Percentiles rank a stretch among this genome's conserved stretches.
phyloP scores from a whole-genome alignment of 2,329 filamentous ascomycete species.

The Eutypa lata region DNA sequence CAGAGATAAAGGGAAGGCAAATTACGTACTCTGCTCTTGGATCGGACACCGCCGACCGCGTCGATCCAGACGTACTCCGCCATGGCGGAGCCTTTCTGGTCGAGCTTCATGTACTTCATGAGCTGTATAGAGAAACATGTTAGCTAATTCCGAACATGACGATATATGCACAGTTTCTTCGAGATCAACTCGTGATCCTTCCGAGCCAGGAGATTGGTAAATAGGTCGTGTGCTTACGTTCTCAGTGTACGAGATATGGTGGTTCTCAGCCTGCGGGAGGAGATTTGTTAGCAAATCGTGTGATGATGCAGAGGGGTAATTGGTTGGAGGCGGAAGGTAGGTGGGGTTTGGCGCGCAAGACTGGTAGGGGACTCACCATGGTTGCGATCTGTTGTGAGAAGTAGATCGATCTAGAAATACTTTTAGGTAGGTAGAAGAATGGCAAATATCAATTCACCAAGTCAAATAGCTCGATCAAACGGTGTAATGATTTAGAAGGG shows the following conservation, averaged over 20 bases:
- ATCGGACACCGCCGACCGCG: slow-evolving; percentile 75
- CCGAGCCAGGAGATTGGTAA: not conserved
- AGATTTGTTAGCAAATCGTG: slow-evolving; percentile 32
- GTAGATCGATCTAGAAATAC: slow-evolving; percentile 5
- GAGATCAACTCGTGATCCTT: not conserved
- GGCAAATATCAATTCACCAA: slow-evolving; percentile 3
- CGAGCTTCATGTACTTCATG: slow-evolving; percentile 85
- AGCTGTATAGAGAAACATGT: slow-evolving; percentile 54
- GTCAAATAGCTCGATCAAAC: slow-evolving; percentile 5
- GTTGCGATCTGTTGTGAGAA: slow-evolving; percentile 20
- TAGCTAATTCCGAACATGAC: slow-evolving; percentile 9
- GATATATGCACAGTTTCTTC: not conserved
- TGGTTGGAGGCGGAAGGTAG: slow-evolving; percentile 16
- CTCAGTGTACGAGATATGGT: slow-evolving; percentile 30
- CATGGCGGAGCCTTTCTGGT: slow-evolving; percentile 84
- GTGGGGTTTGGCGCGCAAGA: slow-evolving; percentile 20
- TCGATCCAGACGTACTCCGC: slow-evolving; percentile 99
- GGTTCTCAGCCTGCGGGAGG: slow-evolving; percentile 35
- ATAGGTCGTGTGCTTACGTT: slow-evolving; percentile 26
- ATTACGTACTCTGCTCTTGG: slow-evolving; percentile 87
- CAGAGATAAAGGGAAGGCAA: slow-evolving; percentile 17
- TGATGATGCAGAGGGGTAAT: slow-evolving; percentile 29
- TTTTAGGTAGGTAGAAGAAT: not conserved
- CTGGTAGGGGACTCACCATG: slow-evolving; percentile 24
- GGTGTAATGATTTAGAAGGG: not conserved